Base-by-base conservation (phyloP, 768 basidiomycete species). In the Naganishia onofrii region DNA sequence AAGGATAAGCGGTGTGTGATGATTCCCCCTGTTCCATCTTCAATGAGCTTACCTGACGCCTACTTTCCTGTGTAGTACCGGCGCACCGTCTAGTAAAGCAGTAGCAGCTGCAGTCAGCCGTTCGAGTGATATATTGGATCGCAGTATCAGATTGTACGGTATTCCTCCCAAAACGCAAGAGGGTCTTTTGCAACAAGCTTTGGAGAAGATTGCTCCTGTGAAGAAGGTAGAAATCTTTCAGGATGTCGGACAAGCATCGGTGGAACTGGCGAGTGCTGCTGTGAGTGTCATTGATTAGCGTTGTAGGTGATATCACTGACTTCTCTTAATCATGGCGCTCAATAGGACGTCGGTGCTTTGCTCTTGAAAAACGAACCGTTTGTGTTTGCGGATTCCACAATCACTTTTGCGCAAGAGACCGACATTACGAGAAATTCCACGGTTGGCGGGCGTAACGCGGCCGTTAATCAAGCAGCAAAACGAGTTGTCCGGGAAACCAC, bases 171-270 rank as follows among this genome's bases (percentile, higher is more conserved):
- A 83, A 12, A 88, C 91, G 5, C 91, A 96, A 77, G 96, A 98
- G 77, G 95, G 91, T 1, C 82, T 98, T 0, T 81, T 99, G 29
- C 95, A 99, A 74, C 96, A 98, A 83, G 83, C 84, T 0, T 82
- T 99, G 4, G 92, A 93, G 78, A 95, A 92, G 80, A 78, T 89
- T 48, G 86, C 86, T 0, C 79, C 83, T 2, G 82, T 84, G 4
- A 85, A 91, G 48, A 87, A 86, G 63, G 87, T 93, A 6, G 86
- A 93, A 77, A 84, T 95, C 6, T 88, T 93, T 74, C 77, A 82
- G 7, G 86, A 88, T 70, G 80, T 80, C 57, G 83, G 76, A 34
- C 81, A 84, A 56, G 85, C 84, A 1, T 70, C 82, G 3, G 82
- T 82, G 0, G 83, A 84, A 67, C 74, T 84, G 34, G 77, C 80